Conservation (phyloP, 139 green algal species). For the Micromonas pusilla region DNA sequence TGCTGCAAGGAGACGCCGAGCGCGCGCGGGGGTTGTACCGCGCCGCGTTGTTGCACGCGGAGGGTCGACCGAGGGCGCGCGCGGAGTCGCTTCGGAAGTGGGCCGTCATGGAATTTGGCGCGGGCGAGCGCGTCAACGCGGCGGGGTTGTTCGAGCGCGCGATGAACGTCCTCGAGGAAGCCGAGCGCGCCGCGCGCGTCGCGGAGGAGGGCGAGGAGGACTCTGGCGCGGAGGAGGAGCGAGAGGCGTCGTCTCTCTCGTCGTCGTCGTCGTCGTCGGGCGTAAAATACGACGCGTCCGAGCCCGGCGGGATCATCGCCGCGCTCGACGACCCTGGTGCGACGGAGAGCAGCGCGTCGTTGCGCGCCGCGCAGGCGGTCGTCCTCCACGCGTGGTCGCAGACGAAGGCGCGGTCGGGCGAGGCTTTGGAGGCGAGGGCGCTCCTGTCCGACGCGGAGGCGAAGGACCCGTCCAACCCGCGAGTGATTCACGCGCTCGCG, state of each 20-base stretch:
- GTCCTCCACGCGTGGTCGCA: slow-evolving; percentile 8
- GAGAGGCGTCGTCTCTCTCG: not conserved
- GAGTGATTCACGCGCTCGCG: not conserved
- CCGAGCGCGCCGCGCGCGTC: not conserved
- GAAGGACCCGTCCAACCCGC: not conserved
- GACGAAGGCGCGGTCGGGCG: not conserved
- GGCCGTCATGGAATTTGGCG: slow-evolving; percentile 20
- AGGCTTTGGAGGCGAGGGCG: not conserved
- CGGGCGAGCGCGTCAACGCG: not conserved
- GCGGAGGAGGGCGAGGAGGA: not conserved
- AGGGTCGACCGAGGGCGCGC: not conserved
- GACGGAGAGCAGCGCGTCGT: not conserved
- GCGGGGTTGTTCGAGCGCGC: not conserved
- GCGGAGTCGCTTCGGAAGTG: slow-evolving; percentile 15
- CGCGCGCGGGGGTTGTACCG: slow-evolving; percentile 15
- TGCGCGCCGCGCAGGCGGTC: not conserved
- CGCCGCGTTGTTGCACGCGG: slow-evolving; percentile 16
- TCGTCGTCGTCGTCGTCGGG: not conserved
- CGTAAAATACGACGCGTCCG: not conserved
- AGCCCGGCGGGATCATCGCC: not conserved
- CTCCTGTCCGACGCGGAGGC: not conserved
- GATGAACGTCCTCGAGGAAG: not conserved
- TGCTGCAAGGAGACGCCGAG: slow-evolving; percentile 10
- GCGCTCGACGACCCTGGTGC: not conserved
- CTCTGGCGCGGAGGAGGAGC: no score